Conservation (phyloP, 257 asterid genomes). For the Mentha longifolia region DNA sequence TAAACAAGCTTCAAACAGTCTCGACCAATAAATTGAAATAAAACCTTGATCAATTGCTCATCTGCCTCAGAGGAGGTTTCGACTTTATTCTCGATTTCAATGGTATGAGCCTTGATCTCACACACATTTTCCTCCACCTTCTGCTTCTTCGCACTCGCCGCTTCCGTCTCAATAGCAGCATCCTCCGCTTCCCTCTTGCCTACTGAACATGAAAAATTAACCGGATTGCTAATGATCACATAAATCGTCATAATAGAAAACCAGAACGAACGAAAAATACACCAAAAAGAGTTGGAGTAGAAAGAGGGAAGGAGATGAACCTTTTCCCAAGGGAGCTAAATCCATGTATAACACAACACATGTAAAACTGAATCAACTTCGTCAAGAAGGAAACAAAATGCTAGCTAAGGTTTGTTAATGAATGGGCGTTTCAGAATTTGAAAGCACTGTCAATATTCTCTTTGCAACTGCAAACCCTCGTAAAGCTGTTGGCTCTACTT, state of each 20-base stretch:
- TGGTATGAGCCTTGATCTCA: conserved; percentile 43
- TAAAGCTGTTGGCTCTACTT: neutral
- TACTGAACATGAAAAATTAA: conserved; percentile 5
- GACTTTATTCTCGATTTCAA: conserved; percentile 38
- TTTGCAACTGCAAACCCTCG: neutral
- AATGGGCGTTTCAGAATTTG: neutral
- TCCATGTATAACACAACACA: neutral
- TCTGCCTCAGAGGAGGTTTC: conserved; percentile 49
- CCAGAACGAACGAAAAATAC: neutral
- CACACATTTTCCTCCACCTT: conserved; percentile 40
- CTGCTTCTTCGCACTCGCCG: conserved; percentile 43
- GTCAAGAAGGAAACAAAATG: neutral
- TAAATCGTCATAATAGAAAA: neutral
- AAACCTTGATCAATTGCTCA: conserved; percentile 38
- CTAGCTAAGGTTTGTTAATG: neutral
- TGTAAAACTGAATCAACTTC: neutral
- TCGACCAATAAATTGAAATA: neutral
- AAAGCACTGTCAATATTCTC: neutral
- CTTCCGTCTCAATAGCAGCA: conserved; percentile 29
- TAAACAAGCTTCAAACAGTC: neutral
- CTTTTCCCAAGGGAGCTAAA: neutral
- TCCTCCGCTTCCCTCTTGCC: conserved; percentile 55
- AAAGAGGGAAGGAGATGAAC: neutral
- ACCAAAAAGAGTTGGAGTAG: neutral
- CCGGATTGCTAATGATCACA: neutral